Evolutionary conservation across 495 filamentous ascomycete species (phyloP).

Genomic region (Lasiosphaeria miniovina): DNA sequence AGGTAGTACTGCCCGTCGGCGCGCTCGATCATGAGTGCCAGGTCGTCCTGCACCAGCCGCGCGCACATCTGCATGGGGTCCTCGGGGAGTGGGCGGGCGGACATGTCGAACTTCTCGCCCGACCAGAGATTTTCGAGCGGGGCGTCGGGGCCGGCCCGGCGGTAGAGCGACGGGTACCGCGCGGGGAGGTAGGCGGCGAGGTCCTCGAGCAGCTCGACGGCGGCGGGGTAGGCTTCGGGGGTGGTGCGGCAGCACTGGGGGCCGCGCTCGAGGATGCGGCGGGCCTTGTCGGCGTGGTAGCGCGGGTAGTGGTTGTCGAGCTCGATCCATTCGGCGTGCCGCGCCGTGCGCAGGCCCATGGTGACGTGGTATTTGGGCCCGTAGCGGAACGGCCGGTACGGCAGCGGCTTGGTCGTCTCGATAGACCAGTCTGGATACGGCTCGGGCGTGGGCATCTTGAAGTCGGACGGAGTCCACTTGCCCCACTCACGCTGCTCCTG

Average conservation of each 20-base stretch:
- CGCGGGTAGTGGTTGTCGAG: conserved; percentile 79
- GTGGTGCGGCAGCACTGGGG: conserved; percentile 66
- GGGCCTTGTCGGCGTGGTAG: conserved; percentile 72
- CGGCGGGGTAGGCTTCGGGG: conserved; percentile 72
- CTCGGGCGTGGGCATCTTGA: conserved; percentile 62
- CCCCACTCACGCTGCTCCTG: conserved; percentile 9
- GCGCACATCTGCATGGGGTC: conserved; percentile 78
- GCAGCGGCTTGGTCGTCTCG: conserved; percentile 66
- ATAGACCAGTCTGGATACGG: conserved; percentile 74
- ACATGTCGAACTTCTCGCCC: conserved; percentile 69
- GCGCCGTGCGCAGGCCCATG: conserved; percentile 77
- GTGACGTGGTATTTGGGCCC: conserved; percentile 71
- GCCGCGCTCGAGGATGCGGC: conserved; percentile 68
- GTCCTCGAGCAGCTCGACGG: conserved; percentile 77
- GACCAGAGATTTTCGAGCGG: conserved; percentile 73
- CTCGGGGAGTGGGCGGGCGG: conserved; percentile 63
- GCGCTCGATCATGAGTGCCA: conserved; percentile 82
- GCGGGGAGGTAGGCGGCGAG: conserved; percentile 73
- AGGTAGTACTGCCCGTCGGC: conserved; percentile 82
- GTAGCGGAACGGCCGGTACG: conserved; percentile 82
- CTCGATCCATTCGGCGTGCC: conserved; percentile 85
- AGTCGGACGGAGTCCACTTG: conserved; percentile 71
- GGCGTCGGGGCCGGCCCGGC: conserved; percentile 47
- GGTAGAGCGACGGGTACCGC: conserved; percentile 73
- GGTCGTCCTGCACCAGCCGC: conserved; percentile 78